phyloP scores from a whole-genome alignment of 495 filamentous ascomycete genomes.

The Lophium mytilinum region DNA sequence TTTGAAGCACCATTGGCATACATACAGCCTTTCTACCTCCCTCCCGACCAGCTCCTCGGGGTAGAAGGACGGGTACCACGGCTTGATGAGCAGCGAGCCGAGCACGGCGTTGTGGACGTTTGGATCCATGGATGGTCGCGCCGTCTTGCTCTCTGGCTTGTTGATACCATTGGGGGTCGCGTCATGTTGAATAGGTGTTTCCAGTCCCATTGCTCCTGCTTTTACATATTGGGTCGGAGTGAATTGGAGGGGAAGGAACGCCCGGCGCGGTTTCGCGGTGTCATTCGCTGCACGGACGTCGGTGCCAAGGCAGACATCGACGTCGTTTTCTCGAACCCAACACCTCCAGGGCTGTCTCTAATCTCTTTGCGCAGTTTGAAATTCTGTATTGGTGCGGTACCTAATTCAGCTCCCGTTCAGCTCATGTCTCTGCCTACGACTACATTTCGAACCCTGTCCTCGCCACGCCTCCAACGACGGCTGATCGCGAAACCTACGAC shows the following conservation, averaged over 20 bases:
- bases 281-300: too few species aligned
- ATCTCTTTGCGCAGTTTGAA: too few species aligned
- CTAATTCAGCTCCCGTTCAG: too few species aligned
- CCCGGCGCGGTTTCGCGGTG: too few species aligned
- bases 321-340: too few species aligned
- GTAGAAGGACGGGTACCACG: conserved; percentile 42
- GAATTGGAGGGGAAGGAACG: too few species aligned
- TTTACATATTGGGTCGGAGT: not conserved
- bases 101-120: conserved; percentile 40
- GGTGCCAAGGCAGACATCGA: too few species aligned
- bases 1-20: conserved; percentile 90
- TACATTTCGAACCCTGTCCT: not conserved
- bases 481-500: conserved; percentile 4
- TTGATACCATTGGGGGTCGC: not conserved
- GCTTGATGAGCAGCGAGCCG: conserved; percentile 37
- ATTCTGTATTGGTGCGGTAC: too few species aligned
- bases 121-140: conserved; percentile 15
- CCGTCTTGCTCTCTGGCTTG: not conserved
- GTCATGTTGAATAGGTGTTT: not conserved
- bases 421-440: not conserved
- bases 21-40: conserved; percentile 55
- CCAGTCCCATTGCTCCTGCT: not conserved
- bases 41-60: conserved; percentile 36
- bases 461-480: not conserved
- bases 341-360: too few species aligned